phyloP scores from a whole-genome alignment of 371 early-diverging fungal species.

The Coemansia sp. region DNA sequence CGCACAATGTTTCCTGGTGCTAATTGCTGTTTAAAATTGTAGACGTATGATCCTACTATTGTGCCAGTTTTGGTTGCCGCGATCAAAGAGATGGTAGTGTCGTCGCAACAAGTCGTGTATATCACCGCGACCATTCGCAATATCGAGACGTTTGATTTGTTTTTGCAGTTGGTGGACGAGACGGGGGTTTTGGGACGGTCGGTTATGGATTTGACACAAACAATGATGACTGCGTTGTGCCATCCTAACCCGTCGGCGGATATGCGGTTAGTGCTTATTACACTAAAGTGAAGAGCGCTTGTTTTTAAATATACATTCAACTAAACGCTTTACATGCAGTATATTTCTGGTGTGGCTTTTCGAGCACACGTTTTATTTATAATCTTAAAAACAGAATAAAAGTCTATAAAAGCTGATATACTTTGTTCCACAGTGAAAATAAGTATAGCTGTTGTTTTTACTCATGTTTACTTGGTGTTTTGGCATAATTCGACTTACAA shows the following conservation, averaged over 20 bases:
- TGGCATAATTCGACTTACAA: too few relatives aligned
- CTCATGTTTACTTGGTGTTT: too few relatives aligned
- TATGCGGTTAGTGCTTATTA: conserved; percentile 39
- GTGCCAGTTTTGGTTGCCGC: conserved; percentile 48
- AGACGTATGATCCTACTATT: conserved; percentile 53
- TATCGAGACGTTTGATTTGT: conserved; percentile 48
- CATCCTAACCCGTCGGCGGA: conserved; percentile 36
- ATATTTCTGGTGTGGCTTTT: too few relatives aligned
- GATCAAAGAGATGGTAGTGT: conserved; percentile 39
- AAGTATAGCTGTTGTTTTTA: too few relatives aligned
- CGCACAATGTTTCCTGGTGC: background rate
- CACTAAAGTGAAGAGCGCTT: conserved; percentile 27
- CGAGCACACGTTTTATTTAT: too few relatives aligned
- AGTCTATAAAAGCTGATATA: too few relatives aligned
- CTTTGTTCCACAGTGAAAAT: too few relatives aligned
- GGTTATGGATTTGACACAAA: conserved; percentile 35
- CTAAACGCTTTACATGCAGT: too few relatives aligned
- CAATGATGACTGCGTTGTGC: conserved; percentile 34
- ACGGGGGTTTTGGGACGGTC: conserved; percentile 42
- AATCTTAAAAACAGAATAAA: too few relatives aligned
- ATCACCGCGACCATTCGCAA: conserved; percentile 48
- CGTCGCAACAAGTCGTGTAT: conserved; percentile 41
- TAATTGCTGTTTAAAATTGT: conserved; percentile 12
- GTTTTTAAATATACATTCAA: too few relatives aligned
- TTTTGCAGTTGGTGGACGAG: conserved; percentile 40